Base-by-base conservation (phyloP, 2,329 filamentous ascomycete species). In the Aspergillus pseudoviridinutans region DNA sequence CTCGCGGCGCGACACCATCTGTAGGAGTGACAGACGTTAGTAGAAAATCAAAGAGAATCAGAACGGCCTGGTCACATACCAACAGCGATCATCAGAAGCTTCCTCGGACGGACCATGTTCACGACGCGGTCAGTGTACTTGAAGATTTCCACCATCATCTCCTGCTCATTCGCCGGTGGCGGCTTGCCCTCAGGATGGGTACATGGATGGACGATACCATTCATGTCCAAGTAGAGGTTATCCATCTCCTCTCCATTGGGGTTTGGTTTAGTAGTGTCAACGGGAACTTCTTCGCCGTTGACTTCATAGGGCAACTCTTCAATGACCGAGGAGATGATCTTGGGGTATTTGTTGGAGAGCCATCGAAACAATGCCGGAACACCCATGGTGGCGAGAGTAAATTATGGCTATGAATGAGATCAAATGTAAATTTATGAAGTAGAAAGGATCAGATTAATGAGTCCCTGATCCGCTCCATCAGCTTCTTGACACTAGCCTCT, bases 91-190 rank as follows among this genome's bases (percentile, higher is more conserved):
- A 97, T 94, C 56, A 99, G 84, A 51, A 99, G 79, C 78, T 97
- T 97, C 66, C 94, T 87, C 9, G 94, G 94, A 59, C 94, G 90
- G 64, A 96, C 93, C 93, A 99, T 99, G 74, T 96, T 97, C 64
- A 99, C 91, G 25, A 99, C 92, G 59, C 94, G 89, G 72, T 99
- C 92, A n/a, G 94, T 99, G 76, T 99, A 99, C 71, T 89, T 91
- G 81, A 99, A 99, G 60, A 99, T 87, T 71, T 95, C 95, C 67
- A 97, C 74, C 94, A 99, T 99, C 94, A 99, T 99, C 78, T 97
- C 94, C 74, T 96, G 91, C 79, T 99, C 94, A 60, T 94, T 93
- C 69, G 88, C 89, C 10, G 94, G 94, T 3, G 94, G 86, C 1
- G 94, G 92, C 61, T 87, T 86, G 70, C 97, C 93, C 74, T 99